Base-by-base conservation (phyloP, 2,329 filamentous ascomycete species). In the Clonostachys byssicola region DNA sequence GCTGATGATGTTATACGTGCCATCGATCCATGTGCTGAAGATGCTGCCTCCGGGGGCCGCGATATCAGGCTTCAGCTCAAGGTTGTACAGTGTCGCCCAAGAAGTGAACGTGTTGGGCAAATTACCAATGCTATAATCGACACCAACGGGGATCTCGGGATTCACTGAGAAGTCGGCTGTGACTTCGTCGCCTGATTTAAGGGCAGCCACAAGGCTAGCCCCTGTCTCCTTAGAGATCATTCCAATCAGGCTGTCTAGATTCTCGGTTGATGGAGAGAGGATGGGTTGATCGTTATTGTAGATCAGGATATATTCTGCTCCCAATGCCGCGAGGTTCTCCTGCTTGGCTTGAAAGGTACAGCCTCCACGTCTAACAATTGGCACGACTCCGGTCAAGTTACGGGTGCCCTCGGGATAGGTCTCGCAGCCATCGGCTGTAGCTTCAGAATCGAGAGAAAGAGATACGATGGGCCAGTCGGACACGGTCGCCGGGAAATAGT, bases 11-110 rank as follows among this genome's bases (percentile, higher is more conserved):
- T 62, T 63, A 46, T 61, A 61, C 13, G 50, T 45, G 16, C 59
- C 58, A 6, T 39, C 36, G 14, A 18, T 8, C 36, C 36, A 39
- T 18, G 72, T 73, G 12, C 68, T 70, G 40, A 71, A 62, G 42
- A 59, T 57, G 2, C 66, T 62, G 34, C 66, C 66, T 42, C 72
- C 71, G 4, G 71, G 70, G 0, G 68, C 64, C 12, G 66, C 68
- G 43, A 75, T 55, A 46, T 74, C 65, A 8, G 71, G 70, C 54
- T 71, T 72, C 46, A 73, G 57, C 39, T 64, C 59, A 5, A 73
- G 59, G 45, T 75, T 71, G 47, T 66, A 69, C 3, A 60, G 65
- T 3, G 65, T 67, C 6, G 70, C 71, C 71, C 71, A 75, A 9
- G 64, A 64, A 13, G 66, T 72, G 51, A 63, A 74, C 1, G 53